phyloP scores from a whole-genome alignment of 2,329 filamentous ascomycete species.

The Botrytis hyacinthi region DNA sequence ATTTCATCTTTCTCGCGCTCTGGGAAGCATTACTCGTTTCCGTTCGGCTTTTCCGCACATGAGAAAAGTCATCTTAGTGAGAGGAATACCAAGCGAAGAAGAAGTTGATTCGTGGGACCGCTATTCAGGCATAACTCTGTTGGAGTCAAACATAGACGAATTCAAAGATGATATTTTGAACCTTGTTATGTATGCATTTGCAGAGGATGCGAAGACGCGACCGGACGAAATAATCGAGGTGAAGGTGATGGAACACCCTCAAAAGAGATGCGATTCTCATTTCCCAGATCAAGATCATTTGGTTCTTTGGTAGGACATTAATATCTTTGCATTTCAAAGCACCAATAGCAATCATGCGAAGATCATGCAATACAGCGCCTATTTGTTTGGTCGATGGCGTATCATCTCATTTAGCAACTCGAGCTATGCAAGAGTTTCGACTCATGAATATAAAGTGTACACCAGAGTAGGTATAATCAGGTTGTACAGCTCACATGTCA shows the following conservation, averaged over 20 bases:
- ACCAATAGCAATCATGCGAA: neutral
- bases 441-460: neutral
- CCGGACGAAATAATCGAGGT: neutral
- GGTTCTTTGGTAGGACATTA: neutral
- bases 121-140: conserved; percentile 12
- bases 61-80: conserved; percentile 8
- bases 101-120: conserved; percentile 13
- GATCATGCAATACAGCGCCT: neutral
- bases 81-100: conserved; percentile 12
- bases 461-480: neutral
- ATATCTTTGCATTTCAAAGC: neutral
- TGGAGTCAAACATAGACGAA: neutral
- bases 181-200: conserved; percentile 10
- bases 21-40: conserved; percentile 12
- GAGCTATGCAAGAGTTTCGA: neutral
- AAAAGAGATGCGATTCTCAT: neutral
- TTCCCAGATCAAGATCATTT: neutral
- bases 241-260: conserved; percentile 16
- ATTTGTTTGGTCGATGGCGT: neutral
- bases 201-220: neutral
- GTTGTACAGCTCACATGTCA: neutral
- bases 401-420: neutral
- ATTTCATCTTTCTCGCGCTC: conserved; percentile 6
- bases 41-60: conserved; percentile 7
- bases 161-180: neutral